A percentile compares a stretch with the other conserved stretches of the same genome.
Conservation (phyloP, 805 yeast species). For the Vanderwaltozyma tropicalis region DNA sequence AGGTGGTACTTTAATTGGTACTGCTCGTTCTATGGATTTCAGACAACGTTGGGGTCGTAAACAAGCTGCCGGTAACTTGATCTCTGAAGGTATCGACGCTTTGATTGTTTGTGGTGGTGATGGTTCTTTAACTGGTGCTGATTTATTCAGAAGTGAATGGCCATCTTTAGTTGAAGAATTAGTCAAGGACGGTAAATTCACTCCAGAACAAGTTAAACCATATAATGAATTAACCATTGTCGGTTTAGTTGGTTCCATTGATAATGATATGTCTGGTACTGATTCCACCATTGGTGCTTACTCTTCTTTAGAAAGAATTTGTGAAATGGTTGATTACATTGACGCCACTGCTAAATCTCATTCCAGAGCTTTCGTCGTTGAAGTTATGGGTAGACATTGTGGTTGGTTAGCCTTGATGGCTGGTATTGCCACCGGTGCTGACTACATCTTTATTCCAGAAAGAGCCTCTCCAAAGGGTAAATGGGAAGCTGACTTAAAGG, state of each 20-base stretch:
- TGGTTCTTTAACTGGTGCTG: constrained; percentile 97
- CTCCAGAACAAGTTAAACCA: constrained; percentile 47
- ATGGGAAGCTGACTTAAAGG: constrained; percentile 76
- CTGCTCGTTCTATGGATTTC: constrained; percentile 86
- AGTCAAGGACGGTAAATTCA: constrained; percentile 41
- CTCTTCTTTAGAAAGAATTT: constrained; percentile 85
- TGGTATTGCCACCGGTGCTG: constrained; percentile 94
- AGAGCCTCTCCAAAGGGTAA: constrained; percentile 64
- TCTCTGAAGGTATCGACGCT: constrained; percentile 84
- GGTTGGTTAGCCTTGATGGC: constrained; percentile 99
- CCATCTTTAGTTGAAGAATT: constrained; percentile 75
- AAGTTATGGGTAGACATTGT: constrained; percentile 99
- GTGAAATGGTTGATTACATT: constrained; percentile 90
- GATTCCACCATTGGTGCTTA: constrained; percentile 96
- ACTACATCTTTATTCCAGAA: constrained; percentile 89
- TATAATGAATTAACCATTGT: constrained; percentile 73
- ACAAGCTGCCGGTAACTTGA: constrained; percentile 73
- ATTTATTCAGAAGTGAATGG: constrained; percentile 89
- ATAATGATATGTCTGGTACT: constrained; percentile 95
- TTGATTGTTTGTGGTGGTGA: constrained; percentile 97
- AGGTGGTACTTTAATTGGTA: constrained; percentile 95
- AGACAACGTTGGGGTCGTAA: constrained; percentile 78
- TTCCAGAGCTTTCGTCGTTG: constrained; percentile 93
- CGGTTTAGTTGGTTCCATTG: constrained; percentile 94
- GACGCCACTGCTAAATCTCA: constrained; percentile 97